These are phyloP conservation scores for Pelargonium cotyledonis DNA, from an alignment of 441 rosid genomes.

Conservation along the genomic window DNA sequence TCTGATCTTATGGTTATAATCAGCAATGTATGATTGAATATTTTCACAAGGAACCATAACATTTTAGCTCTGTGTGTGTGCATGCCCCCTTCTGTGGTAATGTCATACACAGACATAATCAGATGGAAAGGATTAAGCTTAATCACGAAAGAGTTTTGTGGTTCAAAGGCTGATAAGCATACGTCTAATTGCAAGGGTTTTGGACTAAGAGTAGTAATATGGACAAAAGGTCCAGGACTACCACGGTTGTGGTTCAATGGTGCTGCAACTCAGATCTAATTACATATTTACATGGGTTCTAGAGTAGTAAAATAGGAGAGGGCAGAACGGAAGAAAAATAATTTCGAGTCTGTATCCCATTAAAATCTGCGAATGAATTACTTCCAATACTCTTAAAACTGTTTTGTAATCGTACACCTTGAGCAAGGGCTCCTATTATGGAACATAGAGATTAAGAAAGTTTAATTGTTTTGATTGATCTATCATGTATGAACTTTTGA, in stretches of 20 bases:
- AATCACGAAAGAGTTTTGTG: not conserved
- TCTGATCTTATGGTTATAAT: conserved; percentile 1
- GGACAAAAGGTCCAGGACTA: not conserved
- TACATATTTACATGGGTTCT: not conserved
- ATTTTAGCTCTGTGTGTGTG: not conserved
- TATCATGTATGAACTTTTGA: too few species aligned
- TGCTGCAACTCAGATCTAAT: not conserved
- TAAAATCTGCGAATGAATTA: not conserved
- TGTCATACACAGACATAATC: not conserved
- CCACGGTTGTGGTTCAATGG: not conserved
- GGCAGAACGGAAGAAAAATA: too few species aligned
- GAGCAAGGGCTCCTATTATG: not conserved
- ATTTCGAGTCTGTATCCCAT: not conserved
- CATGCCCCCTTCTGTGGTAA: not conserved
- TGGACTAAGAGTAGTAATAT: not conserved
- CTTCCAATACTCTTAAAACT: not conserved
- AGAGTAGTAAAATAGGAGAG: not conserved
- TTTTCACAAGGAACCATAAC: not conserved
- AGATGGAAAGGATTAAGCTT: not conserved
- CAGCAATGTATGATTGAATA: conserved; percentile 1
- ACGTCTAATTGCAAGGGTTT: not conserved
- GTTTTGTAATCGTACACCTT: not conserved
- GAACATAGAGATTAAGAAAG: not conserved
- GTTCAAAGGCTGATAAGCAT: not conserved
- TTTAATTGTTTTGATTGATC: not conserved